A percentile compares a stretch with the other conserved stretches of the same genome.
Conservation (phyloP, 2,329 filamentous ascomycete species). For the Dothistroma septosporum region DNA sequence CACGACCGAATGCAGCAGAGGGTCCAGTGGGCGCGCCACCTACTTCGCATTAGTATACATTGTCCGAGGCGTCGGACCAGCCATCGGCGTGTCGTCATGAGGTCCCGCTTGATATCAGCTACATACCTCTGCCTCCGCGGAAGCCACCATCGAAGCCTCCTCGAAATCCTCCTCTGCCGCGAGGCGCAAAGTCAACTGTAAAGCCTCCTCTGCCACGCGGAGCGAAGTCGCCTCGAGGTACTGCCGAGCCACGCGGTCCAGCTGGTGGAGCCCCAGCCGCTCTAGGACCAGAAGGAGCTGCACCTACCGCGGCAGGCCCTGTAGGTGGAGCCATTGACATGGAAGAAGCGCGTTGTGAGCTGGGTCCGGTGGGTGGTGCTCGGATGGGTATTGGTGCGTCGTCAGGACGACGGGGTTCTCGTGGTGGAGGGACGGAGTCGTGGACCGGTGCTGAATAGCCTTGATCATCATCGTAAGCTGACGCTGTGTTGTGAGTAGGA, state of each 20-base stretch:
- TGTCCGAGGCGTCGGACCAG: neutral
- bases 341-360: constrained; percentile 18
- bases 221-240: constrained; percentile 36
- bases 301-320: constrained; percentile 27
- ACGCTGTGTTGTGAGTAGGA: constrained; percentile 33
- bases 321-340: constrained; percentile 30
- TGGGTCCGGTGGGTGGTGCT: constrained; percentile 30
- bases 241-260: constrained; percentile 33
- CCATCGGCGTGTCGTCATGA: neutral
- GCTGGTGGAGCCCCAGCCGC: constrained; percentile 26
- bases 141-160: constrained; percentile 34
- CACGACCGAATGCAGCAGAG: constrained; percentile 23
- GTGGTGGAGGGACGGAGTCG: constrained; percentile 26
- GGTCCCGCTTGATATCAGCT: constrained; percentile 6
- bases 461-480: constrained; percentile 29
- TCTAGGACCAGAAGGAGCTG: constrained; percentile 35
- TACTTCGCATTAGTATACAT: neutral
- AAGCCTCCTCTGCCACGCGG: constrained; percentile 40
- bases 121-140: constrained; percentile 29
- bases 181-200: constrained; percentile 27
- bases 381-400: constrained; percentile 22
- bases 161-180: constrained; percentile 26
- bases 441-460: constrained; percentile 18
- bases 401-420: constrained; percentile 29
- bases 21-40: constrained; percentile 14